Evolutionary conservation across 2,329 filamentous ascomycete genomes (phyloP), one percentile per base, ranked within the genome.

Genomic region (Didymella glomerata): DNA sequence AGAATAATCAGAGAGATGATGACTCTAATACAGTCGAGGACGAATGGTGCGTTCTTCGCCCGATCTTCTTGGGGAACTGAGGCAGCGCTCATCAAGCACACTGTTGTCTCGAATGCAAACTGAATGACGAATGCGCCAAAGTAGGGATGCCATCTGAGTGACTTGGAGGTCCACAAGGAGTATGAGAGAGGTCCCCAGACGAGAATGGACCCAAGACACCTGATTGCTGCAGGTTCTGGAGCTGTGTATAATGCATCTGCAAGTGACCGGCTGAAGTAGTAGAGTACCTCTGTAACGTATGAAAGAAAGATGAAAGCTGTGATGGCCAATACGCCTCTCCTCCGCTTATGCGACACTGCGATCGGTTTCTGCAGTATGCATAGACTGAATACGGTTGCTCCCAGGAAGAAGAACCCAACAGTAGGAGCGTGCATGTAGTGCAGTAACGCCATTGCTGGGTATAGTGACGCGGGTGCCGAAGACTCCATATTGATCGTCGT

Each of bases 341-440:
- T 64, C 46, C 69, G 59, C 47, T 64, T 69, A 7, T 59, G 57
- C n/a, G 70, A 59, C 28, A 76, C 49, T 25, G 62, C 50, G 34
- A 63, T 66, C 13, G 72, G 46, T 40, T 75, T 76, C 22, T 76
- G 74, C n/a, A 77, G 55, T 36, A 69, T 61, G 52, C 68, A 73
- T 11, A 73, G 28, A 44, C 67, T 66, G 56, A 75, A 75, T 4
- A 59, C 57, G 32, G 66, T 61, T 11, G 72, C 67, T 38, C 62
- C 70, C 9, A 75, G 47, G 42, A 67, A 76, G 66, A 72, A 75
- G 48, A 72, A 71, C 13, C 66, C 73, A 2, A 76, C 67, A 0
- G 64, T 53, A 0, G 74, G 74, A 10, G 73, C 74, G 30, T 77
- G 72, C 61, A 73, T 66, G 42, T 77, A 76, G 52, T 73, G 63